Evolutionary conservation across 352 stramenopile genomes (phyloP).

Genomic region (Aphanomyces invadans): DNA sequence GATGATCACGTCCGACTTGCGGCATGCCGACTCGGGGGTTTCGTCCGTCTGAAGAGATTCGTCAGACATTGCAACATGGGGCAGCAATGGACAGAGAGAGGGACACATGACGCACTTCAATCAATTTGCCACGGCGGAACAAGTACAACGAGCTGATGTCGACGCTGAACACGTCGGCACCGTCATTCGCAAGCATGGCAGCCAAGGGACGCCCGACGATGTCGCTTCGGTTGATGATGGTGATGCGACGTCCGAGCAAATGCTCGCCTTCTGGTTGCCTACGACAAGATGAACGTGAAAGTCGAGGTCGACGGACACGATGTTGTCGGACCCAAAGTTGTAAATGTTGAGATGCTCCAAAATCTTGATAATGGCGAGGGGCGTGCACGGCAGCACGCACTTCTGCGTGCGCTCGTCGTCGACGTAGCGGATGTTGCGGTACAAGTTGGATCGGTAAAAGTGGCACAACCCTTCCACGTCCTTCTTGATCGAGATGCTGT

Average conservation of each 20-base stretch:
- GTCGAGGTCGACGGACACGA: too few relatives aligned
- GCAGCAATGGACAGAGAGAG: not conserved
- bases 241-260: slow-evolving; percentile 83
- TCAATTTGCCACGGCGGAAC: slow-evolving; percentile 88
- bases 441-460: slow-evolving; percentile 95
- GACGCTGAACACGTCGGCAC: slow-evolving; percentile 92
- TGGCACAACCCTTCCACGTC: slow-evolving; percentile 96
- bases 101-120: slow-evolving; percentile 30
- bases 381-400: slow-evolving; percentile 95
- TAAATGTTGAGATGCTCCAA: slow-evolving; percentile 88
- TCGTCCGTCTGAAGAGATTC: slow-evolving; percentile 47
- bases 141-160: slow-evolving; percentile 95
- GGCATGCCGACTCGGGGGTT: slow-evolving; percentile 81
- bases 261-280: slow-evolving; percentile 45
- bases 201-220: slow-evolving; percentile 93
- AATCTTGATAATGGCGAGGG: slow-evolving; percentile 93
- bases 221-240: slow-evolving; percentile 96
- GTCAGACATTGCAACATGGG: too few relatives aligned
- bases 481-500: slow-evolving; percentile 94
- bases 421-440: slow-evolving; percentile 95
- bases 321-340: slow-evolving; percentile 43
- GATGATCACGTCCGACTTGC: slow-evolving; percentile 89
- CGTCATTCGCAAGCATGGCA: slow-evolving; percentile 93
- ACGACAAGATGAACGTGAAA: not conserved
- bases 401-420: slow-evolving; percentile 88